Base-by-base conservation (phyloP, 75 land plant genomes). In the Cryptomeria japonica region DNA sequence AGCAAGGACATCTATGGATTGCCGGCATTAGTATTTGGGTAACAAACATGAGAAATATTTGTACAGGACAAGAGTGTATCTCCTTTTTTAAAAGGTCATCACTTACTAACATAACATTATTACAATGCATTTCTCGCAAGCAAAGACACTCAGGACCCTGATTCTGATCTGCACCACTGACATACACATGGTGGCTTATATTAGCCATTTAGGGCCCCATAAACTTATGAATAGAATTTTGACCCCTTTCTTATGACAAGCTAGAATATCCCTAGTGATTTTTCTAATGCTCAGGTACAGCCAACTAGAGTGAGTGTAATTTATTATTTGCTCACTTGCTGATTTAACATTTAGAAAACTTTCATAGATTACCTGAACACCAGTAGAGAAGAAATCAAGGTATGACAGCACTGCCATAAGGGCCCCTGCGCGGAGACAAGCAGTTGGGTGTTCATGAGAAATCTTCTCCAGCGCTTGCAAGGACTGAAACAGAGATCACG, bases 391-490 rank as follows among this genome's bases (percentile, higher is more conserved):
- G 92, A 98, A 98, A 85, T 98, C 99, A 46, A 98, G 91, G 91
- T 97, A 98, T 18, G 99, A 97, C 31, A 98, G 91, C 47, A 97
- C 99, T 49, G 99, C 99, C 95, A 98, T 94, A 31, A 98, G 93
- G 36, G 97, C 99, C 80, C 99, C 99, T 55, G 92, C 92, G 37
- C 97, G 91, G 49, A 94, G 89, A 86, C 99, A 98, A 28, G 97
- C 99, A 86, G 97, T 94, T 51, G 99, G 99, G 87, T 98, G 99
- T 77, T 97, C 99, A 85, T 96, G 99, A 46, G 99, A 98, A 77
- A 98, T 98, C 93, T 98, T 98, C 92, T 98, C 95, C 80, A 98
- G 88, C 85, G 99, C 99, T 96, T 98, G 99, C 87, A 98, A 90
- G 22, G 96, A 96, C 99, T 98, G 93, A 42, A 87, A 36, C 7